These are phyloP conservation scores for Pachyrhizus erosus DNA, from an alignment of 306 rosid genomes.

Conservation along the genomic window DNA sequence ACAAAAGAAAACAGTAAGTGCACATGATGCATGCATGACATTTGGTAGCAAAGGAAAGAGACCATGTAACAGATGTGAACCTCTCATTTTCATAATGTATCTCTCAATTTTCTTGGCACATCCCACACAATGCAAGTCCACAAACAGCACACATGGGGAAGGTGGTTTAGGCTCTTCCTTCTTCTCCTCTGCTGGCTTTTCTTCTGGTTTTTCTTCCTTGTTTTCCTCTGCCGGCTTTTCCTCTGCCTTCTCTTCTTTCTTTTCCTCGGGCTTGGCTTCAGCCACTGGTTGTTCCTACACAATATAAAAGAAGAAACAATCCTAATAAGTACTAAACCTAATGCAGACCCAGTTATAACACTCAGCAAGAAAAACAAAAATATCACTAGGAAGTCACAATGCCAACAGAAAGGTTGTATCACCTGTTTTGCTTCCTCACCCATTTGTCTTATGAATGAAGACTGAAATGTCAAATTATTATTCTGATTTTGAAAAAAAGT, in stretches of 20 bases:
- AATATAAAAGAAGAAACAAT: neutral
- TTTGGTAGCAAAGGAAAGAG: constrained; percentile 10
- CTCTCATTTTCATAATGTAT: constrained; percentile 82
- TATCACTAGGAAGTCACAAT: constrained; percentile 21
- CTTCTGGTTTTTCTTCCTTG: constrained; percentile 42
- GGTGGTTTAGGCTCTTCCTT: constrained; percentile 80
- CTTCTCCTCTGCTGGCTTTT: constrained; percentile 56
- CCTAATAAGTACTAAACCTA: neutral
- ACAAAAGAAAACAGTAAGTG: constrained; percentile 2
- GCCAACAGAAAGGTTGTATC: constrained; percentile 25
- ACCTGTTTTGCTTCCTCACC: constrained; percentile 85
- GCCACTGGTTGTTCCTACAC: constrained; percentile 52
- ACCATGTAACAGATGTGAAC: constrained; percentile 38
- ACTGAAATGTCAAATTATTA: constrained; percentile 27
- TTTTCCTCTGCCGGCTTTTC: constrained; percentile 48
- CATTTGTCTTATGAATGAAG: constrained; percentile 52
- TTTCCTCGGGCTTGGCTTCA: constrained; percentile 56
- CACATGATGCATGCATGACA: constrained; percentile 16
- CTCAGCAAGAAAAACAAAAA: neutral
- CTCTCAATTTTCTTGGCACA: constrained; percentile 93
- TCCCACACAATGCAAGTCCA: constrained; percentile 92
- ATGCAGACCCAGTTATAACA: neutral
- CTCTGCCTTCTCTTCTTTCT: constrained; percentile 48
- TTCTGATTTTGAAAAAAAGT: constrained; percentile 31
- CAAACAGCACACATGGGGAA: constrained; percentile 71